Percentiles rank a stretch among this genome's conserved stretches.
These are phyloP conservation scores for Eleusine indica DNA, from an alignment of 176 grass and related monocot species.

Conservation along the genomic window DNA sequence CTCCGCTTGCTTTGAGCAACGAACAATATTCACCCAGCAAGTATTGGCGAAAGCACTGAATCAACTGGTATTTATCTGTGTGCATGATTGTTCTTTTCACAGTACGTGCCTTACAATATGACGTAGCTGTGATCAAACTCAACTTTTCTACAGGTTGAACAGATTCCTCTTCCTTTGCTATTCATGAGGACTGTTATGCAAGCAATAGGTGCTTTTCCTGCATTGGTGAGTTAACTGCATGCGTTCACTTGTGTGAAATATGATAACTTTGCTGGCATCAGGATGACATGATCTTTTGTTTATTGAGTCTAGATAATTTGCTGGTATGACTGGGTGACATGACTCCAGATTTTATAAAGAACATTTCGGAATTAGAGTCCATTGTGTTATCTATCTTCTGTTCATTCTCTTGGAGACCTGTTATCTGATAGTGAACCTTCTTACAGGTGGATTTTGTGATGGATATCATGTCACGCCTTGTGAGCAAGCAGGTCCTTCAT, in stretches of 20 bases:
- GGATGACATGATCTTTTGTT: constrained; percentile 27
- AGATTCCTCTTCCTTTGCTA: constrained; percentile 94
- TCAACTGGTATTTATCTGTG: constrained; percentile 67
- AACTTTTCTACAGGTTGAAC: constrained; percentile 76
- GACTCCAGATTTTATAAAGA: constrained; percentile 2
- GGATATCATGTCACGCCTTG: constrained; percentile 90
- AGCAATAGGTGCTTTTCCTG: constrained; percentile 82
- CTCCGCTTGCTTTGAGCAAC: constrained; percentile 85
- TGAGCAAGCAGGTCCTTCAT: constrained; percentile 73
- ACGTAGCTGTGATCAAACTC: constrained; percentile 17
- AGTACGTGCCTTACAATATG: constrained; percentile 17
- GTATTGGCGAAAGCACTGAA: constrained; percentile 94
- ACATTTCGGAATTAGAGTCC: background rate
- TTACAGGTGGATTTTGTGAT: constrained; percentile 91
- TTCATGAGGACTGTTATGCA: constrained; percentile 99
- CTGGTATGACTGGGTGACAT: background rate
- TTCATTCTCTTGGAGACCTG: background rate
- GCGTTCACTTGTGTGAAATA: background rate
- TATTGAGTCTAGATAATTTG: constrained; percentile 29
- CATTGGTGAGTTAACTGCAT: constrained; percentile 65
- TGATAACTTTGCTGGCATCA: constrained; percentile 23
- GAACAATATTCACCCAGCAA: constrained; percentile 83
- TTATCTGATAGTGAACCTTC: constrained; percentile 30
- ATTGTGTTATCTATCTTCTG: background rate
- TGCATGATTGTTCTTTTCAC: constrained; percentile 23